Percentiles rank a stretch among this genome's conserved stretches.
Evolutionary conservation across 805 yeast genomes (phyloP).

Genomic region (Zygosaccharomyces siamensis): DNA sequence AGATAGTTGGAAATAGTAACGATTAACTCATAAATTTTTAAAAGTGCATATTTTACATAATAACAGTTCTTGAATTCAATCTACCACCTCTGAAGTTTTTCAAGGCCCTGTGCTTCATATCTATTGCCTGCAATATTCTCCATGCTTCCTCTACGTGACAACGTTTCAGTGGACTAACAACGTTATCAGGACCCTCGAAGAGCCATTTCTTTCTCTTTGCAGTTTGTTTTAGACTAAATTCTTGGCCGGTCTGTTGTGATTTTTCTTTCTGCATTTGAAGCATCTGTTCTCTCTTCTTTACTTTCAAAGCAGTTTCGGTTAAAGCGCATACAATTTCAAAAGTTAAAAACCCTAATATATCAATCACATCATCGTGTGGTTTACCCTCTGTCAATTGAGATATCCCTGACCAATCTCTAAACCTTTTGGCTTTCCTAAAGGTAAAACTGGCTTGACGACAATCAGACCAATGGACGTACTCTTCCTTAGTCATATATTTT

Average conservation of each 20-base stretch:
- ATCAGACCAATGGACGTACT: conserved; percentile 98
- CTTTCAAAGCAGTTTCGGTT: conserved; percentile 84
- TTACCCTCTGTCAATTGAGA: conserved; percentile 77
- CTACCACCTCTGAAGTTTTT: conserved; percentile 60
- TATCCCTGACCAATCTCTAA: conserved; percentile 94
- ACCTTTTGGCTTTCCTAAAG: conserved; percentile 87
- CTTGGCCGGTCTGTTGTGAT: conserved; percentile 33
- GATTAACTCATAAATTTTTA: not conserved
- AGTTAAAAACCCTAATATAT: conserved; percentile 89
- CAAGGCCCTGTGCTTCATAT: conserved; percentile 56
- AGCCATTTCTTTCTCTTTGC: conserved; percentile 49
- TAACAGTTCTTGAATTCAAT: conserved; percentile 32
- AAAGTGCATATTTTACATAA: conserved; percentile 25
- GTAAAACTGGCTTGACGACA: conserved; percentile 97
- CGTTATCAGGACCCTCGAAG: conserved; percentile 86
- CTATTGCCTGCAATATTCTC: conserved; percentile 63
- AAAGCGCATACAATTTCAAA: conserved; percentile 94
- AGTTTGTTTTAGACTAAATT: conserved; percentile 38
- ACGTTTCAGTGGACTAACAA: conserved; percentile 70
- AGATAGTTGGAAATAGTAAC: conserved; percentile 19
- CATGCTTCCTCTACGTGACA: conserved; percentile 86
- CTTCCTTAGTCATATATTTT: conserved; percentile 88
- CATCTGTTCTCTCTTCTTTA: conserved; percentile 64
- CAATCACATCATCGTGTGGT: conserved; percentile 95
- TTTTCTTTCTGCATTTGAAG: conserved; percentile 39